A percentile compares a stretch with the other conserved stretches of the same genome.
Conservation (phyloP, 1,139 yeast genomes). For the Candida anutae region DNA sequence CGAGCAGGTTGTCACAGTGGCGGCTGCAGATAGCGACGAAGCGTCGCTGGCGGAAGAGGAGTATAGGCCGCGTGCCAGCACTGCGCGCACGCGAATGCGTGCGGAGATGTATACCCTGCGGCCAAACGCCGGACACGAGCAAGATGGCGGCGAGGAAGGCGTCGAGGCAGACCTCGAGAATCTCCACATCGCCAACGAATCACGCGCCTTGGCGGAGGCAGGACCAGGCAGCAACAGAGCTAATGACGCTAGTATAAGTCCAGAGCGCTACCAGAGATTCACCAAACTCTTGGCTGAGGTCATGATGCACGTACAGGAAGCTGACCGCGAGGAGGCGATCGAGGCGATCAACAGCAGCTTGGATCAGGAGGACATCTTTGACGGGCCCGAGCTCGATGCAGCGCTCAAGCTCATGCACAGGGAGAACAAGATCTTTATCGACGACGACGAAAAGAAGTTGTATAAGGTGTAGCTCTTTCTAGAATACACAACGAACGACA, state of each 20-base stretch:
- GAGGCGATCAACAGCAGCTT: conserved; percentile 43
- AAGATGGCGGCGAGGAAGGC: conserved; percentile 7
- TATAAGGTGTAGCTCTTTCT: not conserved
- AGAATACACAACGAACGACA: not conserved
- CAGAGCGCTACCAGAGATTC: conserved; percentile 41
- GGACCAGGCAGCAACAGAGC: conserved; percentile 11
- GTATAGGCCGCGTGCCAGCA: conserved; percentile 11
- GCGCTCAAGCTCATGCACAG: conserved; percentile 47
- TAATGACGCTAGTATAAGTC: conserved; percentile 26
- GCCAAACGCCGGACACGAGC: conserved; percentile 5
- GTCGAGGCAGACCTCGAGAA: conserved; percentile 21
- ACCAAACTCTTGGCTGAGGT: conserved; percentile 40
- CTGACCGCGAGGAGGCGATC: conserved; percentile 37
- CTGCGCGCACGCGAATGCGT: conserved; percentile 10
- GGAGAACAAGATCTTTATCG: conserved; percentile 49
- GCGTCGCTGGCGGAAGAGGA: conserved; percentile 15
- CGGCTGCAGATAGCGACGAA: conserved; percentile 4
- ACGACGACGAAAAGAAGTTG: not conserved
- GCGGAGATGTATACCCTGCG: not conserved
- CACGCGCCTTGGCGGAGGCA: conserved; percentile 21
- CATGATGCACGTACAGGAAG: conserved; percentile 39
- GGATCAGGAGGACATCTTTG: conserved; percentile 56
- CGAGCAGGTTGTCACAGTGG: too few relatives aligned
- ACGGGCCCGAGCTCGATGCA: conserved; percentile 41
- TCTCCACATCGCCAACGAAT: conserved; percentile 15